phyloP scores from a whole-genome alignment of 2,329 filamentous ascomycete species.

The Septoria petroselini region DNA sequence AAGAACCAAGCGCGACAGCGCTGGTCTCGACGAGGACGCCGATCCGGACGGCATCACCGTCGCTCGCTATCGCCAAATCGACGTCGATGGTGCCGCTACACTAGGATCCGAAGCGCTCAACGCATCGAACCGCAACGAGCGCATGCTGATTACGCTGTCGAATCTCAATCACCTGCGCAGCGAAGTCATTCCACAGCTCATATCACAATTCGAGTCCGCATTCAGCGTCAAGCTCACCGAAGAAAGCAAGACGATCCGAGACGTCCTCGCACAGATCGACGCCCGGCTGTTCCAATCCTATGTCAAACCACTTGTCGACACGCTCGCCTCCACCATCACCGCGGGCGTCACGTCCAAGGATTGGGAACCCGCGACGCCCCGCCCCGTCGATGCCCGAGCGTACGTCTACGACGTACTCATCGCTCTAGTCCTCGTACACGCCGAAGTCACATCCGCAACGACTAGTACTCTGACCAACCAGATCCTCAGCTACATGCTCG shows the following conservation, averaged over 20 bases:
- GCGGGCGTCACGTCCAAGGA: slow-evolving; percentile 66
- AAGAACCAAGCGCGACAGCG: slow-evolving; percentile 59
- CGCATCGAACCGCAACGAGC: slow-evolving; percentile 55
- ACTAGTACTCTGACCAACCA: slow-evolving; percentile 71
- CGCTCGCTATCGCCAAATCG: slow-evolving; percentile 20
- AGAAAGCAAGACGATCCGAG: slow-evolving; percentile 85
- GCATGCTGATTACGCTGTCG: slow-evolving; percentile 88
- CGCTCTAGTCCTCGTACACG: slow-evolving; percentile 83
- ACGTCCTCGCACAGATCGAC: slow-evolving; percentile 88
- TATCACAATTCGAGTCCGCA: slow-evolving; percentile 85
- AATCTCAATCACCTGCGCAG: slow-evolving; percentile 82
- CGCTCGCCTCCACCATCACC: slow-evolving; percentile 67
- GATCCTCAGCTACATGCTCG: slow-evolving; percentile 81
- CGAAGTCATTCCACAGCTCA: slow-evolving; percentile 81
- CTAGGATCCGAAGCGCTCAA: slow-evolving; percentile 50
- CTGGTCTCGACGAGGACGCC: slow-evolving; percentile 51
- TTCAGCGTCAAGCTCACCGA: slow-evolving; percentile 94
- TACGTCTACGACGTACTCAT: slow-evolving; percentile 90
- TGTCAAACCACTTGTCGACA: slow-evolving; percentile 70
- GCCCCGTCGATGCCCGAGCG: slow-evolving; percentile 71
- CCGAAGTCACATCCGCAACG: slow-evolving; percentile 45
- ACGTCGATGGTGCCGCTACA: slow-evolving; percentile 38
- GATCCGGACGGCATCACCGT: slow-evolving; percentile 51
- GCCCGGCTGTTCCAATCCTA: slow-evolving; percentile 88
- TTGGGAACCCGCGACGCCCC: slow-evolving; percentile 55